Percentiles rank a stretch among this genome's conserved stretches.
Conservation (phyloP, 2,329 filamentous ascomycete genomes). For the Clathrospora elynae region DNA sequence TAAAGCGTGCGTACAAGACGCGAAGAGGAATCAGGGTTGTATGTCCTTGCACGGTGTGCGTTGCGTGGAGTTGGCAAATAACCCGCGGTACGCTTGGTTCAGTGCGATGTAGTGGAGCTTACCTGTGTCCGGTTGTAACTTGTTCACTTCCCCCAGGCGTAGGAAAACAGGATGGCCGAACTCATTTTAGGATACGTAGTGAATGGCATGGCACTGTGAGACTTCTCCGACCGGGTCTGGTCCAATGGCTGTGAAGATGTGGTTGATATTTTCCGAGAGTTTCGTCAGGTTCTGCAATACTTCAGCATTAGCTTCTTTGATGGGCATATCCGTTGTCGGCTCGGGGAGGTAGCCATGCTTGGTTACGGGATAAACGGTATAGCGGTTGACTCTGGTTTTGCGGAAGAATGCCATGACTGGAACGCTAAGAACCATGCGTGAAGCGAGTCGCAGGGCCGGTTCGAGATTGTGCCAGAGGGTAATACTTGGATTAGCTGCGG, state of each 20-base stretch:
- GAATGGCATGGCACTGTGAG: not conserved
- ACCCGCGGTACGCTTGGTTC: not conserved
- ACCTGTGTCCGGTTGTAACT: not conserved
- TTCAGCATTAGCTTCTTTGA: not conserved
- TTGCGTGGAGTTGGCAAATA: not conserved
- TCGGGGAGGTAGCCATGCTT: not conserved
- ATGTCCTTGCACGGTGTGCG: not conserved
- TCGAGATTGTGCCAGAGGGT: not conserved
- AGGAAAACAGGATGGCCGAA: not conserved
- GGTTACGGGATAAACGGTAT: not conserved
- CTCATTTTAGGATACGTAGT: not conserved
- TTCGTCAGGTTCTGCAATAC: not conserved
- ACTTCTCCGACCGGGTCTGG: not conserved
- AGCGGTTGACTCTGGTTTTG: not conserved
- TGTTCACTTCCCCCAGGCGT: not conserved
- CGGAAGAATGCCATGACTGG: not conserved
- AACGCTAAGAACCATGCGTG: not conserved
- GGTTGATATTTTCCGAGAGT: not conserved
- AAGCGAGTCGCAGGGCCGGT: not conserved
- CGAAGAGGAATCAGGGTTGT: not conserved
- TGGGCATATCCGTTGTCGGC: not conserved
- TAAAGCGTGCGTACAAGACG: constrained; percentile 45
- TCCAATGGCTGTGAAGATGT: not conserved
- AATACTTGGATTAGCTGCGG: not conserved
- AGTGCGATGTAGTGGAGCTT: not conserved